phyloP scores from a whole-genome alignment of 2,329 filamentous ascomycete genomes.

The Teratosphaeria destructans region DNA sequence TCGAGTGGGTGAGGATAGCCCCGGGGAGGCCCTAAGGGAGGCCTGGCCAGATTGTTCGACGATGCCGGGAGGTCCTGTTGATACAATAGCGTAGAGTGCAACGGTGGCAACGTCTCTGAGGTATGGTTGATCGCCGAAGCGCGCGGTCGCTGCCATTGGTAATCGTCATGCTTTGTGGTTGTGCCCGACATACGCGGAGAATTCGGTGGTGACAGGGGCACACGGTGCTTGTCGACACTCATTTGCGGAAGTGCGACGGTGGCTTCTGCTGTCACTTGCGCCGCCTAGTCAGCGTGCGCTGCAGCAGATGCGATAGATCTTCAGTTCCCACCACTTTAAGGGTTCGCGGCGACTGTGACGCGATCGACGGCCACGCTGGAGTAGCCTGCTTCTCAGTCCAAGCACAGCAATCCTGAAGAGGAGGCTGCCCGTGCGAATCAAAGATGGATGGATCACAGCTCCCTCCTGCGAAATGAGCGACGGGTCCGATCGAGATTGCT shows the following conservation, averaged over 20 bases:
- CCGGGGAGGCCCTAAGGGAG: slow-evolving; percentile 33
- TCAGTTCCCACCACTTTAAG: background rate
- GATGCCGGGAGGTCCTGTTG: background rate
- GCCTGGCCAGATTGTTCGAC: slow-evolving; percentile 10
- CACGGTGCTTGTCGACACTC: slow-evolving; percentile 18
- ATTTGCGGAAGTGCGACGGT: slow-evolving; percentile 1
- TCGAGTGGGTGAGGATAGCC: slow-evolving; percentile 34
- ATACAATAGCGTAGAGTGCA: background rate
- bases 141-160: slow-evolving; percentile 32
- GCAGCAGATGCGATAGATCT: background rate
- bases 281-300: background rate
- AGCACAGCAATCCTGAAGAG: background rate
- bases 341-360: background rate
- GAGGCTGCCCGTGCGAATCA: background rate
- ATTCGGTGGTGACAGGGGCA: slow-evolving; percentile 39
- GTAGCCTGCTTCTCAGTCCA: background rate
- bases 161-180: slow-evolving; percentile 31
- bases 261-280: background rate
- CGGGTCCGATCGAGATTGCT: background rate
- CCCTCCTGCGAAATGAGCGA: background rate
- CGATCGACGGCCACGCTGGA: background rate
- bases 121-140: background rate
- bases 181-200: slow-evolving; percentile 43
- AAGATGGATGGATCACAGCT: background rate
- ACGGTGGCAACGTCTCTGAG: background rate